Conservation (phyloP, 148 eudicot species). For the Persicaria tinctoria region DNA sequence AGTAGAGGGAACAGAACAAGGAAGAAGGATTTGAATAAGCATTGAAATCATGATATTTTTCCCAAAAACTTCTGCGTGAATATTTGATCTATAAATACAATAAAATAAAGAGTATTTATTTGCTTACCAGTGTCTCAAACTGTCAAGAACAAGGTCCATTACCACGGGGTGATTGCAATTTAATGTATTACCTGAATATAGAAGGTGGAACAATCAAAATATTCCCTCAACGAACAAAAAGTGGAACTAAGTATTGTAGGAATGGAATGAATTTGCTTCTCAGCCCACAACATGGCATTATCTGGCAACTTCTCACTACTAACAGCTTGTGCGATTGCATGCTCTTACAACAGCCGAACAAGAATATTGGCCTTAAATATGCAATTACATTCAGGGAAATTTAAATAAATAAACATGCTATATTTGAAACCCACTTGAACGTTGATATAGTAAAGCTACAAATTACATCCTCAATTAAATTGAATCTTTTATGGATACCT, state of each 20-base stretch:
- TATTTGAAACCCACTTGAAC: background rate
- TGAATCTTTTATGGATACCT: too few species aligned
- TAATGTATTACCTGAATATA: constrained; percentile 74
- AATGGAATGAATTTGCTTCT: background rate
- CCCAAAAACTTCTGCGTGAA: too few species aligned
- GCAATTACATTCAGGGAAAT: too few species aligned
- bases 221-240: background rate
- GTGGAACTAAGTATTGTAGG: background rate
- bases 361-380: background rate
- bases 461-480: background rate
- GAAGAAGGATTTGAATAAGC: too few species aligned
- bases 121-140: constrained; percentile 90
- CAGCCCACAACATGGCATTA: background rate
- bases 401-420: background rate
- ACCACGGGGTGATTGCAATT: constrained; percentile 98
- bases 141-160: constrained; percentile 95
- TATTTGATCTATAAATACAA: background rate
- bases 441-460: background rate
- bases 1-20: too few species aligned
- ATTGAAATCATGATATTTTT: too few species aligned
- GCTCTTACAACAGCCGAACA: background rate
- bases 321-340: background rate
- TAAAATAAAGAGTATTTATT: background rate
- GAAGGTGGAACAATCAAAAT: constrained; percentile 12
- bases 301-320: background rate